Evolutionary conservation across 768 basidiomycete species (phyloP).

Genomic region (Udeniomyces megalosporus): DNA sequence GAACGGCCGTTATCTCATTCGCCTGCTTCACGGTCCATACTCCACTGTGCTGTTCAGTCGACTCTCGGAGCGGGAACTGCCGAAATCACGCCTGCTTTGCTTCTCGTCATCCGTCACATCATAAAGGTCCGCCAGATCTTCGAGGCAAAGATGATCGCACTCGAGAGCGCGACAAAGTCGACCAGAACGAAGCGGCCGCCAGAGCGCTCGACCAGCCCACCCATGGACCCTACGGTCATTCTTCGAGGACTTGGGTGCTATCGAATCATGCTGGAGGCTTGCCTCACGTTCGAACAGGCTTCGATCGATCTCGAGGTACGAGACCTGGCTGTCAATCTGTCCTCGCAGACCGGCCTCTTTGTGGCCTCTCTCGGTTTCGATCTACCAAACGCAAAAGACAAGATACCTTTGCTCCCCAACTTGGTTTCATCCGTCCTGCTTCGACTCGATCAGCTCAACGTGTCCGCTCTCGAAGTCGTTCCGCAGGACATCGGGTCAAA

Average conservation of each 20-base stretch:
- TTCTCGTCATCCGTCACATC: slow-evolving; percentile 18
- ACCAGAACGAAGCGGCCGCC: background rate
- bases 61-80: background rate
- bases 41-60: background rate
- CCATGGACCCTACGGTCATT: background rate
- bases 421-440: background rate
- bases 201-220: background rate
- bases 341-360: background rate
- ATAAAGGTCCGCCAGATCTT: slow-evolving; percentile 14
- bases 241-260: background rate
- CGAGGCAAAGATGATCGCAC: slow-evolving; percentile 15
- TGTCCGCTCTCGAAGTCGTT: background rate
- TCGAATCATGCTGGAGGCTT: background rate
- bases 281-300: background rate
- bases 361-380: background rate
- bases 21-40: background rate
- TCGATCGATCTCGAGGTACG: background rate
- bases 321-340: background rate
- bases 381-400: background rate
- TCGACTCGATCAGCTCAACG: background rate
- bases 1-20: background rate
- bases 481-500: no score
- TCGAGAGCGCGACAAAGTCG: background rate
- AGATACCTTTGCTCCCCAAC: background rate
- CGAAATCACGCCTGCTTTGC: slow-evolving; percentile 15